A percentile compares a stretch with the other conserved stretches of the same genome.
Evolutionary conservation across 495 filamentous ascomycete species (phyloP).

Genomic region (Trichoderma reesei): DNA sequence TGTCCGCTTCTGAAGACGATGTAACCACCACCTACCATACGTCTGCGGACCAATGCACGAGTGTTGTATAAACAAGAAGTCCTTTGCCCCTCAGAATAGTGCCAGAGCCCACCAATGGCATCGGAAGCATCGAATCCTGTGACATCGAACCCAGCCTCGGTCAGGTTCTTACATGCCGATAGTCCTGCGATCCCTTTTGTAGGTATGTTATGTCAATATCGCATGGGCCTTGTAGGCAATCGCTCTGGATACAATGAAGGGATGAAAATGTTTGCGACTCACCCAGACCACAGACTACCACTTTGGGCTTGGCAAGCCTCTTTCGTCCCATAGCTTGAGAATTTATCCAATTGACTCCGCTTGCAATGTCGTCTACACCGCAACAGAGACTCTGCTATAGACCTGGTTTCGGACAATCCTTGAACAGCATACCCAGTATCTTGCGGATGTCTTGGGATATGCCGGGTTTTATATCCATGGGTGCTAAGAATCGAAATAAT

Average conservation of each 20-base stretch:
- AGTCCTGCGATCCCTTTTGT: background rate
- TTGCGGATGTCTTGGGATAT: no score
- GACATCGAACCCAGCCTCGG: background rate
- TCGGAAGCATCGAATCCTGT: background rate
- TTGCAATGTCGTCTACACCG: no score
- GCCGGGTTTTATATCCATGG: no score
- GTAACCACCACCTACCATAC: background rate
- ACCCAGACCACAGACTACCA: background rate
- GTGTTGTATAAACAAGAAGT: background rate
- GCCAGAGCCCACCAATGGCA: background rate
- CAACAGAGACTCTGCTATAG: no score
- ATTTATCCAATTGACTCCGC: no score
- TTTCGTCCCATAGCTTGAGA: background rate
- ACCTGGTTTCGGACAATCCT: no score
- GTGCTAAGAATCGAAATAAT: no score
- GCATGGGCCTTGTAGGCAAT: background rate
- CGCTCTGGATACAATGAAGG: no score
- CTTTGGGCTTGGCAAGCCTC: background rate
- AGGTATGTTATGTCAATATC: background rate
- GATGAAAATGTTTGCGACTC: background rate
- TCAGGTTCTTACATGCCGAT: background rate
- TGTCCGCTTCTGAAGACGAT: background rate
- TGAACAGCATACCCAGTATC: no score
- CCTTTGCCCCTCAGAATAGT: background rate
- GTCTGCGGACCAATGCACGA: background rate